Percentiles rank a stretch among this genome's conserved stretches.
These are phyloP conservation scores for Xylariaceae sp. DNA, from an alignment of 2,329 filamentous ascomycete genomes.

Conservation along the genomic window DNA sequence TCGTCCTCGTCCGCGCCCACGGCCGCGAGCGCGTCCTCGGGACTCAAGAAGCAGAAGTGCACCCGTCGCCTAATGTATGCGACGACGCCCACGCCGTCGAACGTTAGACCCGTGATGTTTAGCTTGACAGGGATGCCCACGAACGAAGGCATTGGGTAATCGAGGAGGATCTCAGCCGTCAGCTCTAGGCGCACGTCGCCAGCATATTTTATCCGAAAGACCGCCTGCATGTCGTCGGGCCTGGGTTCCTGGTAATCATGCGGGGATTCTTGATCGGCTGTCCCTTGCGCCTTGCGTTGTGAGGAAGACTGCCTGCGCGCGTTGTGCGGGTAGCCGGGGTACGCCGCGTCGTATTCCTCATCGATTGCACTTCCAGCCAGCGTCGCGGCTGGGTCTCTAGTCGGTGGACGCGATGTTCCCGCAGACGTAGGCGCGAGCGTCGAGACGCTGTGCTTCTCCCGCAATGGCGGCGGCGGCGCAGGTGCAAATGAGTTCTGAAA, in stretches of 20 bases:
- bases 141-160: conserved; percentile 98
- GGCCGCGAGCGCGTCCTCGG: conserved; percentile 80
- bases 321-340: background rate
- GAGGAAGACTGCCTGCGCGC: background rate
- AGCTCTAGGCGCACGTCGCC: conserved; percentile 84
- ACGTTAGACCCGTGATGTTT: conserved; percentile 90
- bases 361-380: conserved; percentile 15
- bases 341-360: conserved; percentile 9
- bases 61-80: conserved; percentile 85
- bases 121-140: conserved; percentile 92
- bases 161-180: conserved; percentile 90
- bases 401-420: conserved; percentile 52
- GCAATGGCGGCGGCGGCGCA: conserved; percentile 39
- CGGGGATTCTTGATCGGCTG: background rate
- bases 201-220: conserved; percentile 84
- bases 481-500: conserved; percentile 18
- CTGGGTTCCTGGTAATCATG: conserved; percentile 36
- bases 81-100: conserved; percentile 89
- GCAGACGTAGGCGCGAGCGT: conserved; percentile 54
- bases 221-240: conserved; percentile 84
- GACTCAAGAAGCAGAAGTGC: conserved; percentile 91
- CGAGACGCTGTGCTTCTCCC: conserved; percentile 60
- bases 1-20: conserved; percentile 40
- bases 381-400: conserved; percentile 38
- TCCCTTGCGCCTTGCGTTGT: conserved; percentile 13